phyloP scores from a whole-genome alignment of 2,329 filamentous ascomycete species.

The Neoscytalidium dimidiatum region DNA sequence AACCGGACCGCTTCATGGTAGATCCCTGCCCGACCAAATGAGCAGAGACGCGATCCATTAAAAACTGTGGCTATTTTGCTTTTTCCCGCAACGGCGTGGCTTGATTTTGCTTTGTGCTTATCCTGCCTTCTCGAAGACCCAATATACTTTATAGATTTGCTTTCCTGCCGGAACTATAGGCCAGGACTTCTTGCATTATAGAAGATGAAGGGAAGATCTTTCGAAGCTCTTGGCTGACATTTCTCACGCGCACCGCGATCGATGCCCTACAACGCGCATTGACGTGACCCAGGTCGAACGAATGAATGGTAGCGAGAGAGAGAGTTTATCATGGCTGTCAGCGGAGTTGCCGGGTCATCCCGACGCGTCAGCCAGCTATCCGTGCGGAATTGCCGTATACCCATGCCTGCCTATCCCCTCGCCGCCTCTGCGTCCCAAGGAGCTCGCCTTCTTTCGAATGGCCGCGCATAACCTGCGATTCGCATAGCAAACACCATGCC shows the following conservation, averaged over 20 bases:
- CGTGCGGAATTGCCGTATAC: neutral
- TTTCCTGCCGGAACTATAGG: neutral
- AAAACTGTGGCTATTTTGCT: slow-evolving; percentile 4
- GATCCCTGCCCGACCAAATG: neutral
- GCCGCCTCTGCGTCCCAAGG: too few relatives aligned
- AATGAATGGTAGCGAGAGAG: neutral
- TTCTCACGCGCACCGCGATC: neutral
- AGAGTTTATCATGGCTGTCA: neutral
- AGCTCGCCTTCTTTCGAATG: too few relatives aligned
- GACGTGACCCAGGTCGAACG: neutral
- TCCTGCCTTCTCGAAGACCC: neutral
- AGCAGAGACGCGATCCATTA: neutral
- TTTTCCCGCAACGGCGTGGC: neutral
- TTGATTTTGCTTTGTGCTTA: neutral
- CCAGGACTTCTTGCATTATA: neutral
- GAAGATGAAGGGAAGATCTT: neutral
- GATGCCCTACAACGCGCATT: neutral
- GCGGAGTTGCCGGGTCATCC: neutral
- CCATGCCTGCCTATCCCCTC: too few relatives aligned
- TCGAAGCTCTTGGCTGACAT: neutral
- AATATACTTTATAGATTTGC: neutral
- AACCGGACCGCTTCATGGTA: neutral
- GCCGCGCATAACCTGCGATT: too few relatives aligned
- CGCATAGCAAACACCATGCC: too few relatives aligned
- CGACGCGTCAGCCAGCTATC: neutral